Evolutionary conservation across 1,139 yeast species (phyloP), one percentile per base, ranked within the genome.

Genomic region (Pichia sp.): DNA sequence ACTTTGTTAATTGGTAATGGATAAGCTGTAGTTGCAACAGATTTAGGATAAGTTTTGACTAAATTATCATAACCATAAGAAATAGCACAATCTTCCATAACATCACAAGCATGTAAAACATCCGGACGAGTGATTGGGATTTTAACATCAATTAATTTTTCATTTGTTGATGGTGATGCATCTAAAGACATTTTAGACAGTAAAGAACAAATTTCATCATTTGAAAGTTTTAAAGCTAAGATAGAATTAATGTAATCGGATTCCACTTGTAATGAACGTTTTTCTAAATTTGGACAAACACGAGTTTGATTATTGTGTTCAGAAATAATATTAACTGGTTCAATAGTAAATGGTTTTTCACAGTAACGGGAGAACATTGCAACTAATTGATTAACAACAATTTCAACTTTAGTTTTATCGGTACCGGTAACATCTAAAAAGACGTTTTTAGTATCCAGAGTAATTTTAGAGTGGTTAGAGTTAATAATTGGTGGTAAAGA

Each of bases 51-150:
- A 42, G 95, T 80, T 65, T 81, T 86, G 49, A 74, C 74, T 59
- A 93, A 74, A 62, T 86, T 87, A 66, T 89, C 85, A 72, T 82
- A 93, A 46, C 98, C 99, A 61, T 88, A 93, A 27, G 88, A 95
- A 60, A 93, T 83, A 40, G 96, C 98, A 36, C 89, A 96, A 64
- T 93, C 99, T 66, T 93, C 99, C 95, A 93, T 85, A 53, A 93
- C 83, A 65, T 93, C 99, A 72, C 98, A 91, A 64, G 88, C 95
- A 65, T 93, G 99, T 58, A 93, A 74, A 49, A 93, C 77, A 64
- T 93, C 99, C 9, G 97, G 80, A 69, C 99, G 81, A 35, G 98
- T 91, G 55, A 87, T 80, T 52, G 99, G 98, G 47, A 91, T 76
- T 35, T 68, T 62, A 42, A 91, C 95, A 43, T 82, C 80, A 43